Base-by-base conservation (phyloP, 148 eudicot genomes). In the Tetragonia tetragonoides region DNA sequence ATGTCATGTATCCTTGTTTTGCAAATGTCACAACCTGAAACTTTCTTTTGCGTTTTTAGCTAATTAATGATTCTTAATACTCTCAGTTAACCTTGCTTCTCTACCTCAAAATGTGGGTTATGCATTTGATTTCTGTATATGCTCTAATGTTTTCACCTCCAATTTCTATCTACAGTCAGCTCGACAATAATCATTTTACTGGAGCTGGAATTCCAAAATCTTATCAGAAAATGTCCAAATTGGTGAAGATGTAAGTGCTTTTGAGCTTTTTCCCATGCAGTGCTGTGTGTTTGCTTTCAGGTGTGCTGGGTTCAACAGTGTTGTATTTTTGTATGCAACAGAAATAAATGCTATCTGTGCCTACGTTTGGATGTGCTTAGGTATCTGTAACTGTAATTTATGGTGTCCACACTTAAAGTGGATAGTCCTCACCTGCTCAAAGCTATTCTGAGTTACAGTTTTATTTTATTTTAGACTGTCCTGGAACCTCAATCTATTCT, bases 161-260 rank as follows among this genome's bases (percentile, higher is more conserved):
- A 21, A 21, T 69, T n/a, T 63, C 41, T 5, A 53, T 62, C 79
- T 79, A 84, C 90, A 92, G 97, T 61, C 97, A 92, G 83, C 93
- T 92, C 60, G 97, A 92, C 75, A 92, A 90, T 75, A 92, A 92
- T 83, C 79, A 88, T 74, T 88, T 90, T 77, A 80, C 42, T 63
- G 97, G 93, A 47, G 69, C 77, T 74, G 77, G 70, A 53, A 88
- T 92, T 79, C 97, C 97, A 53, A 68, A 79, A 77, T 83, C 97
- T 16, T 92, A 86, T 78, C 82, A 87, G 46, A 84, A 84, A 85
- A 86, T 92, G 86, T 81, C 89, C 75, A 79, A 77, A 37, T 85
- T 92, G 81, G 75, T 89, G 78, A 92, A 92, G 81, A 40, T 92
- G 97, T 92, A 85, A 87, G 97, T 86, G 42, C 28, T 65, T 14